Percentiles rank a stretch among this genome's conserved stretches.
Evolutionary conservation across 345 rosid genomes (phyloP).

Genomic region (Pistacia integerrima): DNA sequence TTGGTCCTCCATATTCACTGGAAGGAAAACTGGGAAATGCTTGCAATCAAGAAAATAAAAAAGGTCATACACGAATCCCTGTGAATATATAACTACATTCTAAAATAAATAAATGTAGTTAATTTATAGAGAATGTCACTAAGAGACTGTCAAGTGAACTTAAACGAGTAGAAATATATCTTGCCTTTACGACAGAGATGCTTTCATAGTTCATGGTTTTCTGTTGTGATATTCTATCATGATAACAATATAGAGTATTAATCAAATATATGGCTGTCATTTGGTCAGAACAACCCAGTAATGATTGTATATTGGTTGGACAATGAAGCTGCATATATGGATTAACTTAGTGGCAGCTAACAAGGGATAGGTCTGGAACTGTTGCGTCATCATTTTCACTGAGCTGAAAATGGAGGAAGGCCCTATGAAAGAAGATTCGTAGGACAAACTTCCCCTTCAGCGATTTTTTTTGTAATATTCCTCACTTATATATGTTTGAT

Average conservation of each 20-base stretch:
- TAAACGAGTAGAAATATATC: not conserved
- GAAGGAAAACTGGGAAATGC: not conserved
- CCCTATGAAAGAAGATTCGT: not conserved
- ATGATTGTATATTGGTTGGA: not conserved
- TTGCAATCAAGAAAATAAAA: not conserved
- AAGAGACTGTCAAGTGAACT: not conserved
- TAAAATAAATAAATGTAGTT: not conserved
- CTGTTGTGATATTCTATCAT: not conserved
- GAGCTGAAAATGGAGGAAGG: constrained; percentile 2
- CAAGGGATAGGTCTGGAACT: not conserved
- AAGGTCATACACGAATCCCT: not conserved
- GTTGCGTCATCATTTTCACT: not conserved
- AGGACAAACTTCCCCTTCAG: not conserved
- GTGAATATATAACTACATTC: not conserved
- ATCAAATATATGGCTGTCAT: not conserved
- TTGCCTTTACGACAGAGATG: no score
- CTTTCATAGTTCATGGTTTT: not conserved
- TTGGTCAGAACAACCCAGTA: not conserved
- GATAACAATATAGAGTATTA: not conserved
- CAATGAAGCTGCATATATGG: not conserved
- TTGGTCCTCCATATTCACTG: not conserved
- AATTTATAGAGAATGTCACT: not conserved
- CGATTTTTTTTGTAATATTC: not conserved
- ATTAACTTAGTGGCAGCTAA: not conserved
- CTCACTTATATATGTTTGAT: not conserved